phyloP scores from a whole-genome alignment of 257 asterid species.

The Gentiana macrophylla region DNA sequence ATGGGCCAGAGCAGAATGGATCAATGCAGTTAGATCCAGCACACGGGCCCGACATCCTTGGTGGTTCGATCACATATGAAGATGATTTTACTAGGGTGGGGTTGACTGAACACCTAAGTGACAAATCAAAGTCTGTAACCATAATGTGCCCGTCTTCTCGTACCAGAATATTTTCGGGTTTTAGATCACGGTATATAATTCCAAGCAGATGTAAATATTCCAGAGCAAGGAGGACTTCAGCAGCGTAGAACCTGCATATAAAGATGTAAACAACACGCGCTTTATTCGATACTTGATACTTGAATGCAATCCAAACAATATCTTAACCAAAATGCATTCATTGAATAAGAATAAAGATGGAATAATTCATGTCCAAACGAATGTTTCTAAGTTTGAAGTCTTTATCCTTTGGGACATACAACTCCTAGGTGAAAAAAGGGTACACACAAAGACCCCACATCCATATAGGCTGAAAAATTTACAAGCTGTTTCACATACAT shows the following conservation, averaged over 20 bases:
- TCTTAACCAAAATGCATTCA: too few relatives aligned
- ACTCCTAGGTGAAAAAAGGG: too few relatives aligned
- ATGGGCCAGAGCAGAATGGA: conserved; percentile 79
- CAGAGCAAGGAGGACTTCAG: conserved; percentile 89
- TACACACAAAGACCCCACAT: too few relatives aligned
- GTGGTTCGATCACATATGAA: conserved; percentile 43
- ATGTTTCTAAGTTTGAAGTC: too few relatives aligned
- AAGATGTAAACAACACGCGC: not conserved
- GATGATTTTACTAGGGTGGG: conserved; percentile 65
- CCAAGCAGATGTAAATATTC: conserved; percentile 95
- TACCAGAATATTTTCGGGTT: conserved; percentile 83
- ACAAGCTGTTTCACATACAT: too few relatives aligned
- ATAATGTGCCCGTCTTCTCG: conserved; percentile 96
- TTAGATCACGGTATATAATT: conserved; percentile 78
- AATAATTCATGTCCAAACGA: too few relatives aligned
- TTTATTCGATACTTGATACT: too few relatives aligned
- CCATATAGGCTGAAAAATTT: too few relatives aligned
- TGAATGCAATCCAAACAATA: too few relatives aligned
- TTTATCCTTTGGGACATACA: too few relatives aligned
- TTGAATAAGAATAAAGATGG: too few relatives aligned
- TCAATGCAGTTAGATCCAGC: conserved; percentile 86
- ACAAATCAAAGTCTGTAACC: conserved; percentile 86
- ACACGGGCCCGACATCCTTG: conserved; percentile 82
- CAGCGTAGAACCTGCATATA: conserved; percentile 63
- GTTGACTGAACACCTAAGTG: conserved; percentile 77